Evolutionary conservation across 352 stramenopile species (phyloP).

Genomic region (Phytophthora sp.): DNA sequence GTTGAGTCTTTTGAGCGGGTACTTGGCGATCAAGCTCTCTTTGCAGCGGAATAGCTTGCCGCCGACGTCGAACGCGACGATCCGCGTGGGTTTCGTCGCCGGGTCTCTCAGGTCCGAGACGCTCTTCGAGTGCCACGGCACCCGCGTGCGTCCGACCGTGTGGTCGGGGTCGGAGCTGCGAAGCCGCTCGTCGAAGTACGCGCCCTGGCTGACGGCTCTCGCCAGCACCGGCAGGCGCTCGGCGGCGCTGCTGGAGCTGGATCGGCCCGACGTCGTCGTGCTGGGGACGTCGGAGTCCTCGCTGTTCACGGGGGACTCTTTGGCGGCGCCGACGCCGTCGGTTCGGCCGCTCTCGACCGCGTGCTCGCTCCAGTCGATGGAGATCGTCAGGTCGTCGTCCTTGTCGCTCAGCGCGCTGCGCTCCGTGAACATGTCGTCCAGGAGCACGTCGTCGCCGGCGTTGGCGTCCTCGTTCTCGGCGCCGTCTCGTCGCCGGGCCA

Average conservation of each 20-base stretch:
- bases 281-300: not conserved
- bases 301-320: not conserved
- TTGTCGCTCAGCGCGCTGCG: conserved; percentile 19
- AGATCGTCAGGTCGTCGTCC: conserved; percentile 14
- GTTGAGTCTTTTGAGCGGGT: conserved; percentile 62
- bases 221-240: conserved; percentile 8
- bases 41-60: conserved; percentile 74
- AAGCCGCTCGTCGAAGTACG: conserved; percentile 17
- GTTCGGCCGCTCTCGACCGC: not conserved
- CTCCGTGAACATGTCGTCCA: conserved; percentile 36
- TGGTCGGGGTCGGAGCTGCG: conserved; percentile 28
- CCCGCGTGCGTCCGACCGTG: conserved; percentile 24
- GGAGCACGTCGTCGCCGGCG: conserved; percentile 14
- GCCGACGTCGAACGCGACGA: conserved; percentile 68
- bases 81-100: conserved; percentile 7
- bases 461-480: conserved; percentile 20
- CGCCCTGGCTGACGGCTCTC: conserved; percentile 19
- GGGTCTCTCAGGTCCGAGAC: conserved; percentile 20
- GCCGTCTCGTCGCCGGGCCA: conserved; percentile 12
- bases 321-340: not conserved
- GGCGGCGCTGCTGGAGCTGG: conserved; percentile 1
- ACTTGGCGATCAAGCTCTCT: conserved; percentile 63
- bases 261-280: not conserved
- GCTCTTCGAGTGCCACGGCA: conserved; percentile 41
- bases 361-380: conserved; percentile 3